A percentile compares a stretch with the other conserved stretches of the same genome.
phyloP scores from a whole-genome alignment of 352 stramenopile genomes.

The Phytophthora melonis region DNA sequence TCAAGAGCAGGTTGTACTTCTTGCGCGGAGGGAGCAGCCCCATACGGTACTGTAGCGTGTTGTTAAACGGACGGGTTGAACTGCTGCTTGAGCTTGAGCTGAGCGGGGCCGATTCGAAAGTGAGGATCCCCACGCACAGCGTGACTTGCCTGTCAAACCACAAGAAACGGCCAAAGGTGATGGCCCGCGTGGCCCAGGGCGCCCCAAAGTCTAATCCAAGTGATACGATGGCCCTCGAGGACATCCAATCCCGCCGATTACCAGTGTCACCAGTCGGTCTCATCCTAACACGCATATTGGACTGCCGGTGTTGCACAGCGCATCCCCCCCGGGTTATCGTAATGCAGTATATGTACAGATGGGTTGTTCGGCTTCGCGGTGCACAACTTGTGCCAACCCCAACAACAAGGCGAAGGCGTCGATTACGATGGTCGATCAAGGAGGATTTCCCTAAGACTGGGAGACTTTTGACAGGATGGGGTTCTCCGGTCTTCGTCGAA shows the following conservation, averaged over 20 bases:
- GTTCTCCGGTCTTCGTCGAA: neutral
- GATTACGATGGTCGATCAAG: neutral
- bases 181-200: too few species aligned
- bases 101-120: conserved; percentile 21
- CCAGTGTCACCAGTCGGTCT: neutral
- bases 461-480: neutral
- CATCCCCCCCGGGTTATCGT: neutral
- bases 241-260: neutral
- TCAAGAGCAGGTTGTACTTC: conserved; percentile 32
- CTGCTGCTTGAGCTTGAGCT: conserved; percentile 2
- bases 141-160: conserved; percentile 7
- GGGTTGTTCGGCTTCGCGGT: neutral
- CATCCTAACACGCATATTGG: conserved; percentile 23
- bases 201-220: neutral
- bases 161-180: conserved; percentile 12
- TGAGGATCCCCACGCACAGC: conserved; percentile 4
- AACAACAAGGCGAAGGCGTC: too few species aligned
- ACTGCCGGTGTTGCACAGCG: neutral
- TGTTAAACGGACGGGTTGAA: too few species aligned
- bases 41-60: conserved; percentile 9
- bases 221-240: neutral
- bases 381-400: too few species aligned
- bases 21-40: conserved; percentile 36
- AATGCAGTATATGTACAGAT: neutral
- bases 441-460: neutral